Evolutionary conservation across 2,329 filamentous ascomycete species (phyloP).

Genomic region (Ophiostoma tasmaniense): DNA sequence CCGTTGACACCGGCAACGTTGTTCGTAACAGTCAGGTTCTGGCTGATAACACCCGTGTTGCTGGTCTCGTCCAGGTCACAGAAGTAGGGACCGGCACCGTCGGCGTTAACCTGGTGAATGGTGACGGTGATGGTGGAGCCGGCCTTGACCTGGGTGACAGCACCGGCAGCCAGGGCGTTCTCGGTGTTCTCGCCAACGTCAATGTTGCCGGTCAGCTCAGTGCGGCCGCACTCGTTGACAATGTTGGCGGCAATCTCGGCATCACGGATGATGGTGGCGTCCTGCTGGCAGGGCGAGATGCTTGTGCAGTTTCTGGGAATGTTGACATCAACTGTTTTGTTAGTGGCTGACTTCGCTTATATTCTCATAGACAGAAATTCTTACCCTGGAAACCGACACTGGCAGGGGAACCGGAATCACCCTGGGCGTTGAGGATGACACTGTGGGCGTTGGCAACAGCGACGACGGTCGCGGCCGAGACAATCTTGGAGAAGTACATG

Average conservation of each 20-base stretch:
- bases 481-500: conserved; percentile 11
- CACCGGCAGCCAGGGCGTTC: conserved; percentile 36
- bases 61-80: conserved; percentile 45
- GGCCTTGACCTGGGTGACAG: conserved; percentile 42
- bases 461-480: conserved; percentile 15
- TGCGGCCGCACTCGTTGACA: conserved; percentile 53
- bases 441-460: conserved; percentile 19
- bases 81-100: conserved; percentile 46
- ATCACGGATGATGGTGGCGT: conserved; percentile 53
- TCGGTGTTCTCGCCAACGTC: conserved; percentile 50
- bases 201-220: conserved; percentile 52
- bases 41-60: conserved; percentile 37
- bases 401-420: conserved; percentile 17
- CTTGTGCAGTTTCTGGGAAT: conserved; percentile 33
- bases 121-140: conserved; percentile 39
- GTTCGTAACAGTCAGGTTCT: conserved; percentile 41
- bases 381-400: conserved; percentile 20
- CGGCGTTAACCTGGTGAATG: conserved; percentile 47
- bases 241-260: conserved; percentile 42
- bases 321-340: conserved; percentile 36
- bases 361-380: not conserved
- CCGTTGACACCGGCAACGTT: conserved; percentile 22
- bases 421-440: conserved; percentile 19
- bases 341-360: not conserved
- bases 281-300: conserved; percentile 32